phyloP scores from a whole-genome alignment of 805 yeast genomes.

The Metschnikowia gelsemii region DNA sequence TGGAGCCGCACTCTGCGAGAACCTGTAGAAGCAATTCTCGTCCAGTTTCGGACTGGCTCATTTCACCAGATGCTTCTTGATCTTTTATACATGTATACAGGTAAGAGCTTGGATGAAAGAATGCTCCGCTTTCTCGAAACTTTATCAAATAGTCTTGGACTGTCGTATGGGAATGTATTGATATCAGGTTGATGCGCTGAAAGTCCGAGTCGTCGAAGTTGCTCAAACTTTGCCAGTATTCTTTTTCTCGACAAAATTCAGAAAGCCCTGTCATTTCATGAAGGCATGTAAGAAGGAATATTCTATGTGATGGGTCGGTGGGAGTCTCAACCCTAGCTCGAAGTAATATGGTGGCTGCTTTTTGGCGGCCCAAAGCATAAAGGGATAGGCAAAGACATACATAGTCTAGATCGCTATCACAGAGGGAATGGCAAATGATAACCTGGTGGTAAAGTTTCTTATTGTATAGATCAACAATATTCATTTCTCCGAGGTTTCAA shows the following conservation, averaged over 20 bases:
- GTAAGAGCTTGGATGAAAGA: constrained; percentile 8
- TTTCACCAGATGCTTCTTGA: not conserved
- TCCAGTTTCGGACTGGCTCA: not conserved
- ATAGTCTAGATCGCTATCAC: constrained; percentile 9
- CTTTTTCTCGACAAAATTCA: constrained; percentile 2
- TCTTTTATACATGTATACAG: constrained; percentile 1
- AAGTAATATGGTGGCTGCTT: constrained; percentile 12
- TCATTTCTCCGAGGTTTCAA: not conserved
- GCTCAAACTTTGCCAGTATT: constrained; percentile 12
- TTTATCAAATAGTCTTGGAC: not conserved
- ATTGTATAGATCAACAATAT: constrained; percentile 9
- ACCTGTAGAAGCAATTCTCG: not conserved
- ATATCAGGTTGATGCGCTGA: constrained; percentile 1
- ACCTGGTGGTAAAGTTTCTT: constrained; percentile 10
- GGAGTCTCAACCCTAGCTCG: constrained; percentile 8
- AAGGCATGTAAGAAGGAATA: constrained; percentile 8
- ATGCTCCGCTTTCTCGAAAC: constrained; percentile 5
- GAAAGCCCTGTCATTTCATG: constrained; percentile 6
- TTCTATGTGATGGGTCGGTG: constrained; percentile 6
- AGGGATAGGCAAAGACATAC: constrained; percentile 11
- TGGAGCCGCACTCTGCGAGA: constrained; percentile 2
- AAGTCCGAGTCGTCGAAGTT: not conserved
- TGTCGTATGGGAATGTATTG: not conserved
- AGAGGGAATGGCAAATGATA: constrained; percentile 7
- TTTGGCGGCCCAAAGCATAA: constrained; percentile 13